Base-by-base conservation (phyloP, 2,329 filamentous ascomycete species). In the Penicillium sp. region DNA sequence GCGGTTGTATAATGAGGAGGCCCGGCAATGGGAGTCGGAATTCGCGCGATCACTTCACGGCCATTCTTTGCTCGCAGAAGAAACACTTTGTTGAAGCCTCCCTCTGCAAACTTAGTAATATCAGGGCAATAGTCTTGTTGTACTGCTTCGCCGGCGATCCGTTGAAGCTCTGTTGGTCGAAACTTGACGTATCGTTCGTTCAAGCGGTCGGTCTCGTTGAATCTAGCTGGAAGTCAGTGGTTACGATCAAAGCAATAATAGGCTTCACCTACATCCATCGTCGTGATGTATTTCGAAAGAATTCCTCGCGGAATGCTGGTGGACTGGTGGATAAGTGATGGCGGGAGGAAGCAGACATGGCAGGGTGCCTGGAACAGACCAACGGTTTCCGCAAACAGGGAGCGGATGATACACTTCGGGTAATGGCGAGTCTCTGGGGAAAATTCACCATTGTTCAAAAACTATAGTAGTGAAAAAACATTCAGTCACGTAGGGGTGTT, bases 51-150 rank as follows among this genome's bases (percentile, higher is more conserved):
- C 7, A 57, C 52, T 60, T 61, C 49, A 54, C 45, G 40, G n/a
- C 53, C 56, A 40, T 59, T 55, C 12, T 56, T 55, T 58, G 58
- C 45, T 39, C 45, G 45, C 5, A 64, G 46, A 45, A 64, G 45
- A 51, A 66, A 66, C 2, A 64, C 54, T 51, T 61, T 61, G 44
- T 66, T 64, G 32, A 64, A 63, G n/a, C 58, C 59, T 17, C 57
- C 58, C 21, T 63, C 59, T 41, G 54, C 53, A 35, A 60, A 21
- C 29, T 62, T 63, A 22, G 29, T 12, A 17, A 60, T 59, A 45
- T 53, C 15, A 46, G 55, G 53, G 52, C 55, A 58, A 49, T 44
- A 45, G 31, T 55, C 49, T 58, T 58, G 50, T 45, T 55, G 34
- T 44, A 60, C n/a, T 52, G 48, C 56, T 55, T 56, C 38, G 22